These are phyloP conservation scores for Elsinoe batatas DNA, from an alignment of 2,329 filamentous ascomycete species.

Conservation along the genomic window DNA sequence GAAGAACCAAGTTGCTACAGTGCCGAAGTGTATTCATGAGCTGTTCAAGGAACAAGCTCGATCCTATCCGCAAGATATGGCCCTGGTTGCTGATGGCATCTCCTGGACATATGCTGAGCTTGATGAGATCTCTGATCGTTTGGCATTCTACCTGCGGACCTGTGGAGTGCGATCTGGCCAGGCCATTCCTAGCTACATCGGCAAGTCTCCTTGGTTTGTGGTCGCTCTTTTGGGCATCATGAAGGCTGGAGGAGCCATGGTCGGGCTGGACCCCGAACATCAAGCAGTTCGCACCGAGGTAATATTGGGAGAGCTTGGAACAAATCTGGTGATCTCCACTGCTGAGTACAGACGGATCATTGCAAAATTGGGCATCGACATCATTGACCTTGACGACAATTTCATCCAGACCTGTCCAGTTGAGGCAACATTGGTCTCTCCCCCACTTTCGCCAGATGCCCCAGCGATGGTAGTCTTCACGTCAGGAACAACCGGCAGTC, in stretches of 20 bases:
- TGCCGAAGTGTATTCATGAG: conserved; percentile 17
- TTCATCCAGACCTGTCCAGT: not conserved
- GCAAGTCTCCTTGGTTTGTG: conserved; percentile 23
- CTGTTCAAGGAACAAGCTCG: conserved; percentile 17
- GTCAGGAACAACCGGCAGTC: conserved; percentile 22
- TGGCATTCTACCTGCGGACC: conserved; percentile 16
- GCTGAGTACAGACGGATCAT: not conserved
- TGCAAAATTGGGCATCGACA: not conserved
- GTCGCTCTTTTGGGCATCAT: conserved; percentile 23
- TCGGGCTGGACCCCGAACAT: conserved; percentile 22
- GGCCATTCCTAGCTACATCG: conserved; percentile 20
- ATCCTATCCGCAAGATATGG: conserved; percentile 17
- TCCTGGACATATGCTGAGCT: conserved; percentile 22
- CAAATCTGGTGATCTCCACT: conserved; percentile 18
- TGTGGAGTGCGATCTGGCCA: conserved; percentile 15
- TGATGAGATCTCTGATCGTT: conserved; percentile 16
- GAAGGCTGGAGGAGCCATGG: conserved; percentile 25
- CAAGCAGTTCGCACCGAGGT: conserved; percentile 21
- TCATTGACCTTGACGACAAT: not conserved
- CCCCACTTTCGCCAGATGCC: conserved; percentile 34
- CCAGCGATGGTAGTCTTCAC: conserved; percentile 44
- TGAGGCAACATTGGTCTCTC: conserved; percentile 17
- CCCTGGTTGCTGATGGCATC: conserved; percentile 22
- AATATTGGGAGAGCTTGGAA: conserved; percentile 19
- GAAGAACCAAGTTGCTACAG: not conserved